Conservation (phyloP, 139 green algal genomes). For the Auxenochlorella protothecoides region DNA sequence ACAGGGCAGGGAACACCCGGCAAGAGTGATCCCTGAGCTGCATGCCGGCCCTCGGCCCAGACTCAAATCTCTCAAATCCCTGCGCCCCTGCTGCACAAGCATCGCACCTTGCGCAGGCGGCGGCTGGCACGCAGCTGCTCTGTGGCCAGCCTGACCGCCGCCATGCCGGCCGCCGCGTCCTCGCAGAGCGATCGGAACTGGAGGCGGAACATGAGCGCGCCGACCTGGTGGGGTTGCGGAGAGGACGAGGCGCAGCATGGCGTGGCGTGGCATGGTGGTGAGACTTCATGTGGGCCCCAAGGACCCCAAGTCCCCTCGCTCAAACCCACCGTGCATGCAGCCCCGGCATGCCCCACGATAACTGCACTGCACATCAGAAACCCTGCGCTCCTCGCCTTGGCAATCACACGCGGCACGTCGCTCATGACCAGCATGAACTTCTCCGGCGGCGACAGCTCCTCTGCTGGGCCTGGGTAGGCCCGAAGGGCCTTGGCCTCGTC, state of each 20-base stretch:
- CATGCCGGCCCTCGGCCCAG: no score
- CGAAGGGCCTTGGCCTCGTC: constrained; percentile 34
- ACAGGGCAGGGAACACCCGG: no score
- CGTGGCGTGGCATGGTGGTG: no score
- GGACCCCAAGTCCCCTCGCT: neutral
- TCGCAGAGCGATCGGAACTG: constrained; percentile 23
- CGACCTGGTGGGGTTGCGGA: constrained; percentile 2
- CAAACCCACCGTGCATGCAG: neutral
- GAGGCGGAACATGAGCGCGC: constrained; percentile 23
- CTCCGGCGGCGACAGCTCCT: constrained; percentile 40
- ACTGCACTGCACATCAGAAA: no score
- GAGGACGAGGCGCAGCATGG: no score
- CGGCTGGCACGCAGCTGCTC: constrained; percentile 22
- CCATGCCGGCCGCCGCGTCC: constrained; percentile 18
- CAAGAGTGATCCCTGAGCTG: no score
- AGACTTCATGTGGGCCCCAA: neutral
- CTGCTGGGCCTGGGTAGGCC: constrained; percentile 13
- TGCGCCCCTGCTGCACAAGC: no score
- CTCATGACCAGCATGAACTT: constrained; percentile 43
- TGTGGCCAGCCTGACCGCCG: constrained; percentile 18
- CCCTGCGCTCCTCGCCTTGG: constrained; percentile 23
- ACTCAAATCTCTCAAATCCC: no score
- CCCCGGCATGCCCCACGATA: neutral
- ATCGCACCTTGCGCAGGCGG: constrained; percentile 7
- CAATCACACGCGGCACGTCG: constrained; percentile 36